Percentiles rank a stretch among this genome's conserved stretches.
Evolutionary conservation across 495 filamentous ascomycete species (phyloP).

Genomic region (Daldinia decipiens): DNA sequence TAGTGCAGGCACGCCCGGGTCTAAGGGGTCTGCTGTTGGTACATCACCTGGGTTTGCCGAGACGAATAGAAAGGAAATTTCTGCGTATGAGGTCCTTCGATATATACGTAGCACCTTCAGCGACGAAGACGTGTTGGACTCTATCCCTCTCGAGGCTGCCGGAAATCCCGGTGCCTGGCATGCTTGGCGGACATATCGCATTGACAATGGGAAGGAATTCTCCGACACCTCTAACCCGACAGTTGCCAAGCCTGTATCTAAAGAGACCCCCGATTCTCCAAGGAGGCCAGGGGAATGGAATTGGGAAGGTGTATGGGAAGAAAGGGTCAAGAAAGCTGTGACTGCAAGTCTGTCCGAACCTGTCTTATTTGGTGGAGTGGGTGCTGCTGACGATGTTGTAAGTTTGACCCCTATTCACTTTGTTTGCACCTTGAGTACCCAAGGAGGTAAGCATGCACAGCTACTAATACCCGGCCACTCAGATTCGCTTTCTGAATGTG

Average conservation of each 20-base stretch:
- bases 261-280: conserved; percentile 36
- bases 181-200: conserved; percentile 80
- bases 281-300: conserved; percentile 86
- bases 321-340: conserved; percentile 79
- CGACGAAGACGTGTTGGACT: conserved; percentile 78
- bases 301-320: conserved; percentile 95
- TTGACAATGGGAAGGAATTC: conserved; percentile 47
- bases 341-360: conserved; percentile 79
- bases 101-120: conserved; percentile 88
- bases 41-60: conserved; percentile 42
- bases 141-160: conserved; percentile 79
- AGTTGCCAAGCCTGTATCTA: conserved; percentile 7
- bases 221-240: conserved; percentile 35
- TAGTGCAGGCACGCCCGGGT: conserved; percentile 49
- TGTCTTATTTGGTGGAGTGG: conserved; percentile 73
- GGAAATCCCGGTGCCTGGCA: conserved; percentile 91
- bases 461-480: conserved; percentile 35
- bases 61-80: conserved; percentile 48
- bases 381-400: conserved; percentile 76
- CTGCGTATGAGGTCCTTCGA: conserved; percentile 71
- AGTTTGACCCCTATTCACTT: conserved; percentile 24
- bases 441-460: conserved; percentile 5
- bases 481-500: conserved; percentile 78
- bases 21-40: conserved; percentile 46
- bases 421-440: conserved; percentile 19